Evolutionary conservation across 768 basidiomycete species (phyloP).

Genomic region (Kwoniella botswanensis): DNA sequence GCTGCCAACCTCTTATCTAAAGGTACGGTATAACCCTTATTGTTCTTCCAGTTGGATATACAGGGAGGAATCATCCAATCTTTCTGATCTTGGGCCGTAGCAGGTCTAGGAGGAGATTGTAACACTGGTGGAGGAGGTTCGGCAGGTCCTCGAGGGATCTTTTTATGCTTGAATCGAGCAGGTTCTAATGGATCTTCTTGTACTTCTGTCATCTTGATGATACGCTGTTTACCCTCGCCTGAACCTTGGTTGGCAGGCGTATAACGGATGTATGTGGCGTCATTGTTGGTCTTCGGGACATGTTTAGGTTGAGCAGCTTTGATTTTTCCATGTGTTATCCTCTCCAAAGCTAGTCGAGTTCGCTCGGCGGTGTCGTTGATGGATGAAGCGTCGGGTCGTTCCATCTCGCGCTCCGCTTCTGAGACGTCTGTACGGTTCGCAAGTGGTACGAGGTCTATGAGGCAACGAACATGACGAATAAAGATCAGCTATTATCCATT

Average conservation of each 20-base stretch:
- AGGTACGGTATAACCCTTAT: constrained; percentile 99
- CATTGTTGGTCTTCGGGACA: constrained; percentile 80
- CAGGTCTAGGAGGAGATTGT: constrained; percentile 92
- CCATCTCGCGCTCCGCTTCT: constrained; percentile 75
- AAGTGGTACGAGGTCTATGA: constrained; percentile 83
- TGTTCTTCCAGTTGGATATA: constrained; percentile 99
- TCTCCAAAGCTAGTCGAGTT: constrained; percentile 88
- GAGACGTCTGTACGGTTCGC: constrained; percentile 84
- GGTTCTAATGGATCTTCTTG: constrained; percentile 98
- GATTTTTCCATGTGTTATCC: constrained; percentile 92
- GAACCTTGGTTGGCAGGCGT: constrained; percentile 89
- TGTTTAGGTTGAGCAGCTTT: constrained; percentile 98
- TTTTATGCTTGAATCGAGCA: constrained; percentile 97
- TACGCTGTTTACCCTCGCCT: constrained; percentile 79
- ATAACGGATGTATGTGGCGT: constrained; percentile 90
- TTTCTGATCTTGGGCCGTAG: constrained; percentile 95
- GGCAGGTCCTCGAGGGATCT: constrained; percentile 94
- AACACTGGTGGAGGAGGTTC: constrained; percentile 96
- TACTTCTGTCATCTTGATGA: constrained; percentile 98
- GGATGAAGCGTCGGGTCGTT: constrained; percentile 91
- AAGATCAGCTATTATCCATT: constrained; percentile 7
- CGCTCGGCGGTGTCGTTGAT: constrained; percentile 88
- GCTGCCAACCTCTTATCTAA: constrained; percentile 97
- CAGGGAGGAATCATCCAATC: constrained; percentile 99
- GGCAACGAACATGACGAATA: neutral